phyloP scores from a whole-genome alignment of 331 rosid species.

The Quercus phellos region DNA sequence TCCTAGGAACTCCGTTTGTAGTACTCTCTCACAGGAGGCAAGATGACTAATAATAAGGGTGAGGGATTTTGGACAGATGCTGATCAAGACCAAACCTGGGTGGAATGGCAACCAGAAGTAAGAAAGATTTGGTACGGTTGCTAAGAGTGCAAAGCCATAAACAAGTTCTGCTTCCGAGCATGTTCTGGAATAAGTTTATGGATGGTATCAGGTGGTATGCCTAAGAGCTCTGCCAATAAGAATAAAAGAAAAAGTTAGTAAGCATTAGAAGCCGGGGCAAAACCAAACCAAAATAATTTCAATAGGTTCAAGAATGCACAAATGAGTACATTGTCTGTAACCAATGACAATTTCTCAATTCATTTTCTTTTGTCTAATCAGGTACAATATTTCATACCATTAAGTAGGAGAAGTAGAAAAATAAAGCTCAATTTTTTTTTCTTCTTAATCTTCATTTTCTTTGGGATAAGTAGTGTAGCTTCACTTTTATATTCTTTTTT shows the following conservation, averaged over 20 bases:
- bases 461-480: neutral
- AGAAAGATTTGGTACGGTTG: conserved; percentile 6
- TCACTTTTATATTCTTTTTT: neutral
- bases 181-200: conserved; percentile 84
- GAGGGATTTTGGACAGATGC: conserved; percentile 25
- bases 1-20: neutral
- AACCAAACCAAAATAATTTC: neutral
- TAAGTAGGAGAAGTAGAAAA: neutral
- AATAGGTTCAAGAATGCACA: neutral
- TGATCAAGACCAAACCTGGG: conserved; percentile 11
- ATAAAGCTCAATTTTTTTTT: too few relatives aligned
- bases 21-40: conserved; percentile 10
- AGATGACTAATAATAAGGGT: neutral
- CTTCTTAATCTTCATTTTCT: neutral
- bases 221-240: conserved; percentile 61
- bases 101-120: neutral
- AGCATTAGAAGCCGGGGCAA: neutral
- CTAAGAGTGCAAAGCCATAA: conserved; percentile 88
- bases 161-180: conserved; percentile 86
- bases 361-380: neutral
- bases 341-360: neutral
- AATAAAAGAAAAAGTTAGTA: neutral
- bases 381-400: neutral
- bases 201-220: conserved; percentile 62
- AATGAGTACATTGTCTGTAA: neutral